Evolutionary conservation across 257 asterid genomes (phyloP).

Genomic region (Hygrophila difformis): DNA sequence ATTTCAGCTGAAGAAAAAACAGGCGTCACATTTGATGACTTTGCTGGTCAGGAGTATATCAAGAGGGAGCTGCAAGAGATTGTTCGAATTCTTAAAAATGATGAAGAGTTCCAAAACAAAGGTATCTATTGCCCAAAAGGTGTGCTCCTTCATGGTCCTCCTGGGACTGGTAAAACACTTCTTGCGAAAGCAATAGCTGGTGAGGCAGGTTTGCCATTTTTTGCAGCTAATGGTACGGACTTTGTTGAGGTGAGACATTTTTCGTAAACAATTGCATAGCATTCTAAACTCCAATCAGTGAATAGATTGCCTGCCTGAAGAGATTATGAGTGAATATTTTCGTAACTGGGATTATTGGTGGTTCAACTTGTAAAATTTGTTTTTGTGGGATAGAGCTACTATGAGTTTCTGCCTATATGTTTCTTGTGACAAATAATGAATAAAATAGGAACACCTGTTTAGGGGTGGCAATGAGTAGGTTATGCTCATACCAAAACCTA

Average conservation of each 20-base stretch:
- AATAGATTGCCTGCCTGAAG: no score
- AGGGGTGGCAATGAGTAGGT: no score
- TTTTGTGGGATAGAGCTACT: no score
- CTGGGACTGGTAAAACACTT: slow-evolving; percentile 99
- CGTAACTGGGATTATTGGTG: no score
- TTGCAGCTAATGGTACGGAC: slow-evolving; percentile 97
- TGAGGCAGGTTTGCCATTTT: slow-evolving; percentile 98
- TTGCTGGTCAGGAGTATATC: slow-evolving; percentile 98
- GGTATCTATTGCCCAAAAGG: slow-evolving; percentile 99
- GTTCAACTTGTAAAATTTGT: no score
- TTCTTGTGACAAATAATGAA: slow-evolving; percentile 6
- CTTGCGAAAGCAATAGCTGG: slow-evolving; percentile 99
- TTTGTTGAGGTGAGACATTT: slow-evolving; percentile 79
- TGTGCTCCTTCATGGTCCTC: slow-evolving; percentile 98
- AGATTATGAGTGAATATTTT: no score
- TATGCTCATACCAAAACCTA: no score
- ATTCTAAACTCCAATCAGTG: slow-evolving; percentile 12
- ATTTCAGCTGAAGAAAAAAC: slow-evolving; percentile 97
- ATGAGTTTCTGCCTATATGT: slow-evolving; percentile 1
- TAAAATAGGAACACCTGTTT: no score
- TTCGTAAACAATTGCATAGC: not conserved
- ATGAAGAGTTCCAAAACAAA: slow-evolving; percentile 83
- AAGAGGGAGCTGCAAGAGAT: slow-evolving; percentile 97
- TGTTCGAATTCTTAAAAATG: slow-evolving; percentile 79
- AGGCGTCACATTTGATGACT: slow-evolving; percentile 93